phyloP scores from a whole-genome alignment of 768 basidiomycete genomes.

The Filobasidium floriforme region DNA sequence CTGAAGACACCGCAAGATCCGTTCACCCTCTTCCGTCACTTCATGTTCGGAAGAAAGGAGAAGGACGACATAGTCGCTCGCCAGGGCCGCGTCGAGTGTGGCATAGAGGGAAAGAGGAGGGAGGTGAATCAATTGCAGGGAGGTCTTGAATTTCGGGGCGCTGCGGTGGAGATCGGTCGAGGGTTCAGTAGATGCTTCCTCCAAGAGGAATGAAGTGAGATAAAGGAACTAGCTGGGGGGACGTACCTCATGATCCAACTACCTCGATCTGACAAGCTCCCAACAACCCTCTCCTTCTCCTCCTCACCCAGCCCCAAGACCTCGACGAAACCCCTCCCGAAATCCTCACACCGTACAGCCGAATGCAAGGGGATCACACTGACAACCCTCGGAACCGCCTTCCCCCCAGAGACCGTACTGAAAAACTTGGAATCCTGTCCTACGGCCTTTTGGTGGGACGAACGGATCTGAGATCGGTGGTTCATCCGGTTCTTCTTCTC shows the following conservation, averaged over 20 bases:
- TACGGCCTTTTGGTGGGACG: conserved; percentile 70
- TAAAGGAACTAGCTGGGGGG: too few relatives aligned
- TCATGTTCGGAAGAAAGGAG: conserved; percentile 72
- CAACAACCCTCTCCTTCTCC: conserved; percentile 34
- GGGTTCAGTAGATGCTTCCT: too few relatives aligned
- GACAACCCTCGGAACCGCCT: conserved; percentile 63
- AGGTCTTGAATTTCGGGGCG: conserved; percentile 82
- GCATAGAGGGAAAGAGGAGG: conserved; percentile 65
- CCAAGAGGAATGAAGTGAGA: too few relatives aligned
- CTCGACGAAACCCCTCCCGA: conserved; percentile 56
- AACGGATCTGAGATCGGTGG: conserved; percentile 55
- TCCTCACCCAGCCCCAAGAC: conserved; percentile 55
- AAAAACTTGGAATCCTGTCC: conserved; percentile 69
- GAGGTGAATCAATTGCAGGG: conserved; percentile 75
- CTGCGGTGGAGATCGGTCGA: conserved; percentile 49
- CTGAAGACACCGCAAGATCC: conserved; percentile 75
- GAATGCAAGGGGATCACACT: conserved; percentile 74
- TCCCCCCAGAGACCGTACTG: conserved; percentile 36
- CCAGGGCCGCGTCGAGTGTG: conserved; percentile 74
- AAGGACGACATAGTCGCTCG: conserved; percentile 83
- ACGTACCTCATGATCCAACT: conserved; percentile 64
- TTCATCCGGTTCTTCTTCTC: conserved; percentile 39
- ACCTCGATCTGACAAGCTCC: conserved; percentile 47
- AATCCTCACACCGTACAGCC: conserved; percentile 55
- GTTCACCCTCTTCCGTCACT: conserved; percentile 79